Evolutionary conservation across 1,139 yeast genomes (phyloP), one percentile per base, ranked within the genome.

Genomic region (Casaregolazyma lundiana): DNA sequence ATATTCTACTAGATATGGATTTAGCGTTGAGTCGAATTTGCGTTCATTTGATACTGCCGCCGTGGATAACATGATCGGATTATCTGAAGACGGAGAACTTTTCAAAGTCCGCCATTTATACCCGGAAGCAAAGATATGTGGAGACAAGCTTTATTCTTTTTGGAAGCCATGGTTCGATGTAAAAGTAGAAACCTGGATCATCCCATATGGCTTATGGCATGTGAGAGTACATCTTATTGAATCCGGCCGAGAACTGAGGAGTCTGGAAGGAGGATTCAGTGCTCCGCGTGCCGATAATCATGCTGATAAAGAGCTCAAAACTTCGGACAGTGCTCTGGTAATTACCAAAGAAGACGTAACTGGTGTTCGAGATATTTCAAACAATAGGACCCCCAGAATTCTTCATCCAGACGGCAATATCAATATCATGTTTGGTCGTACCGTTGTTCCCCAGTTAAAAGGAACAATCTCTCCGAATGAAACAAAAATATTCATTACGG

Each of bases 1-100:
- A 11, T 64, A 63, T 46, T 54, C 62, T 37, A 54, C 66, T 6
- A 46, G 62, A 24, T 63, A 60, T 49, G 67, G 61, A 6, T 63
- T 64, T 48, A 54, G 62, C 18, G 57, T 61, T 16, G 60, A 57
- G 29, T 46, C 45, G 32, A 51, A 51, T 37, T 49, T 45, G 17
- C 45, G 54, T 9, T 46, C 45, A 35, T 46, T 50, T 34, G 41
- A 37, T 9, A 51, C 50, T 22, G 54, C 53, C 29, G 50, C 56
- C 2, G 36, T 53, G 18, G 58, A 54, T 40, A 50, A 50, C 42
- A 54, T 54, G 58, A 49, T 54, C 44, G 58, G 50, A 7, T 50
- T 54, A 42, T 45, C 55, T 7, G 57, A 54, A 18, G 57, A 53
- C 29, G 54, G 53, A 6, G 30, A 45, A 4, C 48, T 47, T 18